Conservation (phyloP, 345 rosid species). For the Turnera subulata region DNA sequence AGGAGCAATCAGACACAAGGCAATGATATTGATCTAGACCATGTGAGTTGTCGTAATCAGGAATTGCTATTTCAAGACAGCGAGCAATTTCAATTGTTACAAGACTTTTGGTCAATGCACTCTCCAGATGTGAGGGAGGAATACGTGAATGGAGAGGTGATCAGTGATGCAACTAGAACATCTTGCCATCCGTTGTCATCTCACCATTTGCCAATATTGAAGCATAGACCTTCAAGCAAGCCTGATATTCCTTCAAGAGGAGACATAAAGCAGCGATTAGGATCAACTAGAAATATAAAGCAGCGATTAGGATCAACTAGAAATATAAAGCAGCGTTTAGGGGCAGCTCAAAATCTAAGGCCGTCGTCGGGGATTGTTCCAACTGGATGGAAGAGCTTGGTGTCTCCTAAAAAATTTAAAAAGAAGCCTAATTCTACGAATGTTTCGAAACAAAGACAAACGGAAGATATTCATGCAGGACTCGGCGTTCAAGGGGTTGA, state of each 20-base stretch:
- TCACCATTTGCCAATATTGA: not conserved
- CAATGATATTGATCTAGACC: slow-evolving; percentile 5
- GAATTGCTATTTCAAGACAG: slow-evolving; percentile 17
- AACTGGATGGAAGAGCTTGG: not conserved
- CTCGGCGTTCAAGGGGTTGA: slow-evolving; percentile 5
- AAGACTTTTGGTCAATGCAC: not conserved
- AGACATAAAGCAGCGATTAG: slow-evolving; percentile 19
- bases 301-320: slow-evolving; percentile 18
- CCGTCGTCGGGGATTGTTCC: slow-evolving; percentile 14
- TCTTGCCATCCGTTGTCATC: slow-evolving; percentile 8
- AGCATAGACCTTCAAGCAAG: slow-evolving; percentile 13
- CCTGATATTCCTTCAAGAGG: slow-evolving; percentile 9
- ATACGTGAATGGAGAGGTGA: not conserved
- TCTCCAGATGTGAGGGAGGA: not conserved
- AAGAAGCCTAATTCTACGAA: slow-evolving; percentile 10
- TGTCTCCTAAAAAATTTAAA: not conserved
- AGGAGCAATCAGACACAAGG: not conserved
- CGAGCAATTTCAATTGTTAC: not conserved
- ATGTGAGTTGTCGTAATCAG: slow-evolving; percentile 12
- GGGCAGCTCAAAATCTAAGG: not conserved
- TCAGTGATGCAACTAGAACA: not conserved
- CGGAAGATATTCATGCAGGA: slow-evolving; percentile 8
- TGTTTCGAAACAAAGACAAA: not conserved
- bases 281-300: slow-evolving; percentile 19
- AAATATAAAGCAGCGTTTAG: slow-evolving; percentile 9